A percentile compares a stretch with the other conserved stretches of the same genome.
These are phyloP conservation scores for Pinus albicaulis DNA, from an alignment of 75 land plant genomes.

Conservation along the genomic window DNA sequence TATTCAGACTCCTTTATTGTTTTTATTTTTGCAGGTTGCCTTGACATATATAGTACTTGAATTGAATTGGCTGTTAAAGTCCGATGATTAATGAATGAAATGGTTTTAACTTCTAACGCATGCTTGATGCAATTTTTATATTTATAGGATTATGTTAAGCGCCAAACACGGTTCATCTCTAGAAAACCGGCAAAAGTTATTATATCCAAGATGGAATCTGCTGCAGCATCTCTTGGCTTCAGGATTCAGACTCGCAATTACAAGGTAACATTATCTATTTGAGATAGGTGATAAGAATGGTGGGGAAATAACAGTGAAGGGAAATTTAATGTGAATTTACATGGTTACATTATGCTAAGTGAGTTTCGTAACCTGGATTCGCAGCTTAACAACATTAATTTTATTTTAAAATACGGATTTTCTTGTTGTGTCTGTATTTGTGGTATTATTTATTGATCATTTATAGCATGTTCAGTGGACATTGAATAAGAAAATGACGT, in stretches of 20 bases:
- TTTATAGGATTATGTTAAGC: conserved; percentile 71
- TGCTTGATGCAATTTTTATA: background rate
- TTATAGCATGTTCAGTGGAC: background rate
- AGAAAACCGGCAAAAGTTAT: conserved; percentile 73
- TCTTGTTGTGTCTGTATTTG: background rate
- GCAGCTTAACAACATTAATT: background rate
- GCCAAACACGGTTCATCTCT: conserved; percentile 92
- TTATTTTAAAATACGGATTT: background rate
- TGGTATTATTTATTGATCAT: background rate
- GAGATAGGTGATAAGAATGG: background rate
- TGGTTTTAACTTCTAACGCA: background rate
- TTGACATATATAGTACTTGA: background rate
- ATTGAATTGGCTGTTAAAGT: background rate
- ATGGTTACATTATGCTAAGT: background rate
- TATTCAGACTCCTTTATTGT: background rate
- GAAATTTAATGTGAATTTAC: background rate
- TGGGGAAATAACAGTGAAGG: background rate
- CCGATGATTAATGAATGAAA: background rate
- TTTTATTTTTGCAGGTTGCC: background rate
- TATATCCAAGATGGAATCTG: conserved; percentile 65
- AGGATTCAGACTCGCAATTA: conserved; percentile 73
- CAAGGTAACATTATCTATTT: conserved; percentile 54
- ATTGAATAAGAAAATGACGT: too few species aligned
- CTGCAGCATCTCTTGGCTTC: conserved; percentile 69
- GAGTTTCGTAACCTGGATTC: background rate